Percentiles rank a stretch among this genome's conserved stretches.
phyloP scores from a whole-genome alignment of 176 grass and related monocot species.

The Lolium multiflorum region DNA sequence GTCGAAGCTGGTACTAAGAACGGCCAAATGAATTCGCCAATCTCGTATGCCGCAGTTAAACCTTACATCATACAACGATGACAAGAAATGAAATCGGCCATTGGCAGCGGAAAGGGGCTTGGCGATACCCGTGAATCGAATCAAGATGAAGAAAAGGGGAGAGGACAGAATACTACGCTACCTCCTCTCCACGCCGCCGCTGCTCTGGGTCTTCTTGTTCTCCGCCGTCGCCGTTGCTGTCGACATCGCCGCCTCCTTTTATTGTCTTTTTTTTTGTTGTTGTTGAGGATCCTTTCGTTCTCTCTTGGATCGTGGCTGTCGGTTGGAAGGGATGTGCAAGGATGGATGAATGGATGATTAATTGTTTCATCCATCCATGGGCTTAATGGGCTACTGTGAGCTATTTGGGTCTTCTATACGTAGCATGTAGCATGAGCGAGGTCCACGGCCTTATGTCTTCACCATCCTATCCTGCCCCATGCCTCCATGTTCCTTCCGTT shows the following conservation, averaged over 20 bases:
- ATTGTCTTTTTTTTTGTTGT: no score
- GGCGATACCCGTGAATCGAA: neutral
- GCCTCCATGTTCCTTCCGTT: no score
- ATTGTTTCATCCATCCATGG: neutral
- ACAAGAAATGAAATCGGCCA: neutral
- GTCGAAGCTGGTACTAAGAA: neutral
- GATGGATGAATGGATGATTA: neutral
- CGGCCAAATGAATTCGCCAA: neutral
- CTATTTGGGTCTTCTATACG: neutral
- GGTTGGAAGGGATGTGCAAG: neutral
- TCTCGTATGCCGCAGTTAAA: neutral
- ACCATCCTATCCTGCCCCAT: neutral
- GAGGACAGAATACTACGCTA: neutral
- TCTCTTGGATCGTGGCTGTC: neutral
- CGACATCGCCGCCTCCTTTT: neutral
- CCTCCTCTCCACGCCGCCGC: slow-evolving; percentile 8
- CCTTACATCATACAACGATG: neutral
- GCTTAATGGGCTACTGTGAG: neutral
- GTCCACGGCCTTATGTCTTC: neutral
- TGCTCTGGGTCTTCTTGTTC: slow-evolving; percentile 20
- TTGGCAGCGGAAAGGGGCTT: neutral
- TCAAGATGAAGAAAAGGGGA: neutral
- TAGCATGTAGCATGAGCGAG: neutral
- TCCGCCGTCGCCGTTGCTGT: slow-evolving; percentile 36
- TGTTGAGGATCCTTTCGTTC: neutral